Evolutionary conservation across 1,284 basidiomycete species (phyloP), one percentile per base, ranked within the genome.

Genomic region (Trichosporon coremiiforme): DNA sequence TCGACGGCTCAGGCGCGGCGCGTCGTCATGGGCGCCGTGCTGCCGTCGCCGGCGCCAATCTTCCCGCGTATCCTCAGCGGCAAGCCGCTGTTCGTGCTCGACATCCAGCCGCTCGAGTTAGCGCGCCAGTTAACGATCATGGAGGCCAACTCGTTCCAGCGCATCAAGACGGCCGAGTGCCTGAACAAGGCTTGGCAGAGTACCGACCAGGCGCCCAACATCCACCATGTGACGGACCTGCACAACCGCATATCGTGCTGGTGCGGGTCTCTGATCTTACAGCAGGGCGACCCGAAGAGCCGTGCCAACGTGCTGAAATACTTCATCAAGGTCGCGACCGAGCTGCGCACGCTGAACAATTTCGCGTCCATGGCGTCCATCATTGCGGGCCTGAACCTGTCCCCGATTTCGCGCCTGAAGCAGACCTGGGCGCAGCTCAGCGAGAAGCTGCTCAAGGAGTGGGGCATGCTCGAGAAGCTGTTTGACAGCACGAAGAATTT

Each of bases 311-410:
- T 91, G 41, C 89, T 99, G 75, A 97, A 95, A 82, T 91, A 95
- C 71, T 91, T 97, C 74, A 94, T 99, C 76, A 87, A 86, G 70
- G 88, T 95, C 65, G 95, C 95, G 60, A 92, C 95, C 76, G 95
- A 96, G 74, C 66, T 95, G 82, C 91, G 92, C 63, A 83, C 85
- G 8, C 84, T 99, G 75, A 94, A 98, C 82, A 99, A 99, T 83
- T 99, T 94, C 83, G 95, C 95, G n/a, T 92, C 91, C 17, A 94
- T 99, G 91, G 94, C 95, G 74, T 94, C 94, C 45, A 92, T 99
- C 70, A 90, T 95, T 22, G 96, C 95, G 13, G 97, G 95, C 2
- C 86, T 99, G 62, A 96, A 96, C 75, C 93, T 93, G 0, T 92
- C 96, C 7, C 93, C 95, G 1, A 93, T 99, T 73, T 90, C 92